Evolutionary conservation across 2,329 filamentous ascomycete genomes (phyloP).

Genomic region (Fusarium chuoi): DNA sequence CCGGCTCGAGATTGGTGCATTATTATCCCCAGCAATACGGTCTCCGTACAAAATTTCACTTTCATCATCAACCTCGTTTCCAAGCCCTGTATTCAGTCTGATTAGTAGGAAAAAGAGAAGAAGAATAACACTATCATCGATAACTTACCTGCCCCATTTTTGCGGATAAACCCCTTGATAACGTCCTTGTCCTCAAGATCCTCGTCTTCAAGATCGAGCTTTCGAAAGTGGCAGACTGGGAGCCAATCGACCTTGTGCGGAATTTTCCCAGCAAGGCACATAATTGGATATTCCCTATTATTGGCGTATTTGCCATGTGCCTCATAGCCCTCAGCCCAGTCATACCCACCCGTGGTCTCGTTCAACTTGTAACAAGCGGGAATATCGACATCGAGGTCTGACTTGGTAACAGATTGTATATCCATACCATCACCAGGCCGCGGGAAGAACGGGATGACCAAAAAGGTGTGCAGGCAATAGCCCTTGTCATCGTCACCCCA

Average conservation of each 20-base stretch:
- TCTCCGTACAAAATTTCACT: background rate
- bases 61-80: background rate
- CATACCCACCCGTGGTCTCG: rapidly evolving
- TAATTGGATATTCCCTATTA: rapidly evolving
- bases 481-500: rapidly evolving
- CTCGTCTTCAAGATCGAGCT: rapidly evolving
- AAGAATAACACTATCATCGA: background rate
- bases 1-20: rapidly evolving
- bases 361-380: rapidly evolving
- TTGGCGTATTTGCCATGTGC: rapidly evolving
- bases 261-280: rapidly evolving
- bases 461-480: background rate
- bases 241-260: background rate
- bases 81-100: rapidly evolving
- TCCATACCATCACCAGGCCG: background rate
- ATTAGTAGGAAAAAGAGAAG: rapidly evolving
- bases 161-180: background rate
- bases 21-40: rapidly evolving
- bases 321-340: rapidly evolving
- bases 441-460: background rate
- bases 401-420: rapidly evolving
- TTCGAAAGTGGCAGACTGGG: background rate
- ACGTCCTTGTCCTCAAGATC: background rate
- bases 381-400: rapidly evolving
- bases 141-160: rapidly evolving